These are phyloP conservation scores for Coelastrella sp. DNA, from an alignment of 139 green algal species.

Conservation along the genomic window DNA sequence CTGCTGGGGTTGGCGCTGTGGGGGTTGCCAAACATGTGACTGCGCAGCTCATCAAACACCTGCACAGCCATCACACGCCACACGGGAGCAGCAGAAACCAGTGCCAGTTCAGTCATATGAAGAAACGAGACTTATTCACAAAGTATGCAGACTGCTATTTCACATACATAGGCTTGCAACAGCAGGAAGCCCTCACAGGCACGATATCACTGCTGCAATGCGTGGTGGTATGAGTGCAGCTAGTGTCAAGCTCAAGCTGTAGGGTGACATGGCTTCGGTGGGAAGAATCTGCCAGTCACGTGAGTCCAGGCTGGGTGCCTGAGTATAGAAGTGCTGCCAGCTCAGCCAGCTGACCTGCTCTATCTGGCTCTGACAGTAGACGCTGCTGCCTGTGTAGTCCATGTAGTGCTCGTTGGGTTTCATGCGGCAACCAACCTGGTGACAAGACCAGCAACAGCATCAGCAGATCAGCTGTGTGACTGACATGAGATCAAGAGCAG, in stretches of 20 bases:
- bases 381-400: conserved; percentile 75
- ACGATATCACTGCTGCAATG: too few relatives aligned
- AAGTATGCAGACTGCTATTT: too few relatives aligned
- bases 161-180: too few relatives aligned
- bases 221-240: too few relatives aligned
- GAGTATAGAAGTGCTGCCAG: background rate
- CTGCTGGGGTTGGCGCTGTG: conserved; percentile 79
- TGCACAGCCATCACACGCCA: background rate
- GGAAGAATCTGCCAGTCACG: too few relatives aligned
- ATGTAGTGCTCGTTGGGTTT: conserved; percentile 76
- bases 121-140: too few relatives aligned
- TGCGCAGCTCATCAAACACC: conserved; percentile 70
- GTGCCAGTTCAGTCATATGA: too few relatives aligned
- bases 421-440: conserved; percentile 71
- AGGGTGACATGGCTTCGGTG: too few relatives aligned
- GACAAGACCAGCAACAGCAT: conserved; percentile 10
- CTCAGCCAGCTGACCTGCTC: conserved; percentile 13
- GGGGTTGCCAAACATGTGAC: conserved; percentile 81
- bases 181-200: too few relatives aligned
- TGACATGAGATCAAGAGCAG: background rate
- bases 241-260: too few relatives aligned
- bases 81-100: background rate
- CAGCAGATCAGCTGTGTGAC: background rate
- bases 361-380: conserved; percentile 72
- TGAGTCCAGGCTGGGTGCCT: too few relatives aligned